These are phyloP conservation scores for Amesomyces nigricolor DNA, from an alignment of 2,329 filamentous ascomycete genomes.

Conservation along the genomic window DNA sequence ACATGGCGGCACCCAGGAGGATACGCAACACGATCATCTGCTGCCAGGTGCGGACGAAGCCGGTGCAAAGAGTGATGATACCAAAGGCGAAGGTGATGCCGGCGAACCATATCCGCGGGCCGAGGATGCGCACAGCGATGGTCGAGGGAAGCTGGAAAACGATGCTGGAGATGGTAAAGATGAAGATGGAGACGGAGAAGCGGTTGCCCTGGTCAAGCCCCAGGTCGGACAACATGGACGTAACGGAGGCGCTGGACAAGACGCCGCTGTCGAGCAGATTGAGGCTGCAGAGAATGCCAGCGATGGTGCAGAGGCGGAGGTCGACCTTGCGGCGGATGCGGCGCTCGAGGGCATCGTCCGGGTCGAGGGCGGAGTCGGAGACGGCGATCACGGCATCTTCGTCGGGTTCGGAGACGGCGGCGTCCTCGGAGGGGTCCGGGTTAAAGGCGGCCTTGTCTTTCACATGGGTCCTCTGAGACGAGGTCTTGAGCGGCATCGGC, in stretches of 20 bases:
- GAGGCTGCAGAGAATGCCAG: slow-evolving; percentile 63
- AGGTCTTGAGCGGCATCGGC: background rate
- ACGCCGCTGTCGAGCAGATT: slow-evolving; percentile 66
- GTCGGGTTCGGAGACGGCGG: background rate
- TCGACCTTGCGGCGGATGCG: slow-evolving; percentile 59
- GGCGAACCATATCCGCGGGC: slow-evolving; percentile 58
- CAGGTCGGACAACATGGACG: slow-evolving; percentile 60
- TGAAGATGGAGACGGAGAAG: slow-evolving; percentile 66
- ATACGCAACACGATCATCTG: slow-evolving; percentile 65
- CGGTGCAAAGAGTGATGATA: slow-evolving; percentile 61
- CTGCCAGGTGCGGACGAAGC: slow-evolving; percentile 61
- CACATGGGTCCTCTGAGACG: background rate
- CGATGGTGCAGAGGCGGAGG: slow-evolving; percentile 62
- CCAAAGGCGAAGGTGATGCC: slow-evolving; percentile 56
- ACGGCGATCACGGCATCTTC: background rate
- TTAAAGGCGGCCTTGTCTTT: background rate
- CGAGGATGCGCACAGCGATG: slow-evolving; percentile 58
- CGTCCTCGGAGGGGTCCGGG: background rate
- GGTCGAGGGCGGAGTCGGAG: background rate
- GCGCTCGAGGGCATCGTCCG: slow-evolving; percentile 34
- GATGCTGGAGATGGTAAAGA: slow-evolving; percentile 65
- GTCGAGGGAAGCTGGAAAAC: slow-evolving; percentile 64
- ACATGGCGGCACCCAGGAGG: slow-evolving; percentile 59
- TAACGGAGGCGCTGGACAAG: slow-evolving; percentile 64
- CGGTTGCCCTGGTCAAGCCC: slow-evolving; percentile 56